Evolutionary conservation across 257 asterid genomes (phyloP), one percentile per base, ranked within the genome.

Genomic region (Phtheirospermum japonicum): DNA sequence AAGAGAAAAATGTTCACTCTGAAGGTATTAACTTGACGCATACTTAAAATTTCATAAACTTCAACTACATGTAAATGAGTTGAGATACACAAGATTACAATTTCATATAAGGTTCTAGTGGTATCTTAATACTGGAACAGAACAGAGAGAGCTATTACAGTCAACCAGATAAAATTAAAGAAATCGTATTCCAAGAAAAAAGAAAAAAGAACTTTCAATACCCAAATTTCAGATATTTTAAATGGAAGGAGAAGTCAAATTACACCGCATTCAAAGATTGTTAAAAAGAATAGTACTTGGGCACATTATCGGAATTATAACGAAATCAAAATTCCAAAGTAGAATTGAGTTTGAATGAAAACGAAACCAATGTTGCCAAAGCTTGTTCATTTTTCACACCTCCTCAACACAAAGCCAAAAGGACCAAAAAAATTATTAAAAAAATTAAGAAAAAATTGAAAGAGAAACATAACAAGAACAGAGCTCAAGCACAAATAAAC

Each of bases 11-110:
- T 57, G 26, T 30, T 50, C 9, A 23, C 40, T 49, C 49, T 2
- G 34, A 13, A 18, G 13, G 36, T 9, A 4, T 40, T 3, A 60
- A n/a, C 31, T 18, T 23, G 9, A n/a, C 12, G 28, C 28, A 1
- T 23, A 23, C 28, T 23, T 23, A 1, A 50, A 86, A 79, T 8
- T 77, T 55, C 52, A 82, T 66, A 76, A 57, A 50, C 45, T 46
- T 26, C 6, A 19, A 57, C 42, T 7, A 49, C 40, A 8, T 14
- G 9, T 2, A n/a, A 20, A 34, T 13, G 39, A 36, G n/a, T n/a
- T 34, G 56, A 8, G 32, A 43, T 33, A 42, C 23, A 19, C 9
- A 42, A 40, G 45, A 55, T 42, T 16, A 14, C 39, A 43, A 58
- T 37, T 58, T 34, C 61, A 46, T 48, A 26, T 4, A 39, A 50